phyloP scores from a whole-genome alignment of 306 rosid species.

The Malus fusca region DNA sequence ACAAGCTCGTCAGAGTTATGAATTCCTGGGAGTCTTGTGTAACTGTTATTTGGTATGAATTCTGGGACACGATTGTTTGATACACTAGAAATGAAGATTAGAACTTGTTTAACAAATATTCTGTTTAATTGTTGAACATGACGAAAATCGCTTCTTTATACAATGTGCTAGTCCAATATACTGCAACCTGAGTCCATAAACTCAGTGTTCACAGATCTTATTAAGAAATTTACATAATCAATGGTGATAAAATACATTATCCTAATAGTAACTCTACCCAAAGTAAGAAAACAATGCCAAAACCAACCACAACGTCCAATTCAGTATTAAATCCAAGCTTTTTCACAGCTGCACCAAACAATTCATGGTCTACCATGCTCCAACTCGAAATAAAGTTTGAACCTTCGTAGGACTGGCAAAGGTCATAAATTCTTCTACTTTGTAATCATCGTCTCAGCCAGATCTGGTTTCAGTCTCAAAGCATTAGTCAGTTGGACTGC shows the following conservation, averaged over 20 bases:
- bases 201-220: background rate
- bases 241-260: background rate
- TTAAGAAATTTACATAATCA: background rate
- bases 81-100: background rate
- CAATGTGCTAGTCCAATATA: background rate
- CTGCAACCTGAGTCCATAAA: background rate
- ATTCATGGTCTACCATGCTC: background rate
- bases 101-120: background rate
- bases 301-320: background rate
- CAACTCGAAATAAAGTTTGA: background rate
- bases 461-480: background rate
- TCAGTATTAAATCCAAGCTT: background rate
- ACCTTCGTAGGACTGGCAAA: background rate
- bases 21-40: background rate
- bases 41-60: background rate
- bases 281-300: background rate
- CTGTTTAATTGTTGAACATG: background rate
- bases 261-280: background rate
- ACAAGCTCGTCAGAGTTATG: constrained; percentile 26
- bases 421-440: background rate
- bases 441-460: background rate
- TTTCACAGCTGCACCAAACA: background rate
- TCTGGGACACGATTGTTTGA: background rate
- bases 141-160: background rate
- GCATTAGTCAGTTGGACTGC: background rate